Conservation (phyloP, 2,329 filamentous ascomycete genomes). For the Pezicula carpinea region DNA sequence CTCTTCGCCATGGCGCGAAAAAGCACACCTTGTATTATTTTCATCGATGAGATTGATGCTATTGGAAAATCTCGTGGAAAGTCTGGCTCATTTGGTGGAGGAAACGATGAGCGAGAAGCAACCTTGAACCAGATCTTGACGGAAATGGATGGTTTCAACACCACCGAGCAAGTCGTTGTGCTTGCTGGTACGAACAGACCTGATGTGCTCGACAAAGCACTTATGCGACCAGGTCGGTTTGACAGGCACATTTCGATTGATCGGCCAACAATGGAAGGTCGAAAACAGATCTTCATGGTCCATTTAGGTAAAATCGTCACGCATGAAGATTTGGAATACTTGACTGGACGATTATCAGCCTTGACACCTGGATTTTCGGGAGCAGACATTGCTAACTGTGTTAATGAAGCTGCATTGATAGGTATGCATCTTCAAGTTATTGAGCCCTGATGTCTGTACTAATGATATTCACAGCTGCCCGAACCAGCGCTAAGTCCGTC, state of each 20-base stretch:
- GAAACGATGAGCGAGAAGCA: conserved; percentile 94
- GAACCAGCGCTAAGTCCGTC: conserved; percentile 74
- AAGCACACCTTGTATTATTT: conserved; percentile 97
- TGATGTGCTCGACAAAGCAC: conserved; percentile 88
- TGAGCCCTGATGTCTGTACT: conserved; percentile 27
- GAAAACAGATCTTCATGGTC: conserved; percentile 93
- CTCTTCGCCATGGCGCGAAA: conserved; percentile 92
- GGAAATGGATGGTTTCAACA: conserved; percentile 99
- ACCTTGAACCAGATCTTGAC: conserved; percentile 98
- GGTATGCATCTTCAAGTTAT: conserved; percentile 50
- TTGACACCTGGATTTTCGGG: conserved; percentile 95
- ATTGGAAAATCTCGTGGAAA: conserved; percentile 89
- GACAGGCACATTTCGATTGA: conserved; percentile 96
- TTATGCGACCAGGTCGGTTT: conserved; percentile 95
- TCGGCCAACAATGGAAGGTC: conserved; percentile 90
- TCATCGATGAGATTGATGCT: conserved; percentile 98
- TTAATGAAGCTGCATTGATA: conserved; percentile 94
- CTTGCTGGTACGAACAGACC: conserved; percentile 94
- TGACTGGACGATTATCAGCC: conserved; percentile 84
- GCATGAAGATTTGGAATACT: conserved; percentile 79
- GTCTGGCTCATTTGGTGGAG: conserved; percentile 71
- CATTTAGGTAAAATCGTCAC: conserved; percentile 95
- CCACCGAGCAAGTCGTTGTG: conserved; percentile 91
- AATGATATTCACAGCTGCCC: conserved; percentile 61
- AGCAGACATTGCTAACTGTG: conserved; percentile 96